Percentiles rank a stretch among this genome's conserved stretches.
These are phyloP conservation scores for Candolleomyces eurysporus DNA, from an alignment of 768 basidiomycete species.

Conservation along the genomic window DNA sequence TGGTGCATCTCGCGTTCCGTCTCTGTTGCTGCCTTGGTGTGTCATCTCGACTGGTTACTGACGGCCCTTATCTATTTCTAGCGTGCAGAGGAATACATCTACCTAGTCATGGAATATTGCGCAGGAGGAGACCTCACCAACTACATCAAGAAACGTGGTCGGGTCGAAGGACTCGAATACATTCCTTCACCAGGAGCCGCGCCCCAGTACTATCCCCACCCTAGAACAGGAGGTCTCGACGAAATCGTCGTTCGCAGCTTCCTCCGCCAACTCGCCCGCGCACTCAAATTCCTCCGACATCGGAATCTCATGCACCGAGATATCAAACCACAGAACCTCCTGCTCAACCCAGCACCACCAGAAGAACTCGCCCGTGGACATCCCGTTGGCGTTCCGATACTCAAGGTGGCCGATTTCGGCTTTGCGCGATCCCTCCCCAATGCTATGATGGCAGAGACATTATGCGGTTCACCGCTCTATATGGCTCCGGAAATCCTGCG, in stretches of 20 bases:
- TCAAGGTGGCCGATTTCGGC: slow-evolving; percentile 98
- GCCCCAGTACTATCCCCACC: slow-evolving; percentile 87
- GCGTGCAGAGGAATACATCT: slow-evolving; percentile 78
- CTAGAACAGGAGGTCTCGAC: slow-evolving; percentile 84
- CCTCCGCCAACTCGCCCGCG: slow-evolving; percentile 87
- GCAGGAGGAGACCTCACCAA: slow-evolving; percentile 93
- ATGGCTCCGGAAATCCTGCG: slow-evolving; percentile 99
- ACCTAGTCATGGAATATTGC: slow-evolving; percentile 97
- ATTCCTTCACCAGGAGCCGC: slow-evolving; percentile 65
- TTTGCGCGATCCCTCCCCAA: slow-evolving; percentile 92
- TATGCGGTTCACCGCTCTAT: slow-evolving; percentile 98
- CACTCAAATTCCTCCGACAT: slow-evolving; percentile 87
- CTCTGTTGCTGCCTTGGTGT: too few relatives aligned
- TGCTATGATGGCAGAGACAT: slow-evolving; percentile 93
- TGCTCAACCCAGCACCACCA: slow-evolving; percentile 78
- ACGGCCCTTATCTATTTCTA: slow-evolving; percentile 20
- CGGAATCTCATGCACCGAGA: slow-evolving; percentile 94
- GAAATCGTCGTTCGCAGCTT: slow-evolving; percentile 91
- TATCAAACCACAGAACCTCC: slow-evolving; percentile 97
- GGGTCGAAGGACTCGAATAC: slow-evolving; percentile 86
- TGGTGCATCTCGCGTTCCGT: too few relatives aligned
- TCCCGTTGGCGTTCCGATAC: slow-evolving; percentile 87
- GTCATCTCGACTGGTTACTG: neutral
- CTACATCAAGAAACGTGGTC: slow-evolving; percentile 97
- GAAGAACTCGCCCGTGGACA: slow-evolving; percentile 86